Evolutionary conservation across 495 filamentous ascomycete genomes (phyloP), one percentile per base, ranked within the genome.

Genomic region (Daldinia bambusicola): DNA sequence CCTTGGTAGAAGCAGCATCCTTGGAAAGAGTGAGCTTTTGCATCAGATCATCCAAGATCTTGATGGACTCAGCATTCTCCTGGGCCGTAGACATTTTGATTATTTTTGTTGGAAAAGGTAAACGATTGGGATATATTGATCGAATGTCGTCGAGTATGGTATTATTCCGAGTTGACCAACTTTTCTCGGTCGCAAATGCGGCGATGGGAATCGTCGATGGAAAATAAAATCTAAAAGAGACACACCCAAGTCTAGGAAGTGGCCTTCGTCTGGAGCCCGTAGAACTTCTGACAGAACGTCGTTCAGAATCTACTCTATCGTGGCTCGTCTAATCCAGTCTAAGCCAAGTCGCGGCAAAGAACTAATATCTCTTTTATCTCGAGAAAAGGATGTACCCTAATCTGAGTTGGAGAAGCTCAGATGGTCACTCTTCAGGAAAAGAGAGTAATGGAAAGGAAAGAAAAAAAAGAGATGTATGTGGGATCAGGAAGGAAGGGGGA

Each of bases 1-100:
- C 80, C 80, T 85, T 85, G 72, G 80, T 74, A 58, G 80, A 79
- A 53, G 78, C 80, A 26, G 83, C 82, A 73, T 85, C 83, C 72
- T 84, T 84, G 73, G 83, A 82, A 74, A 85, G 71, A 70, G 79
- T 83, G 75, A 85, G 83, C 80, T 84, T 83, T 71, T 84, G 77
- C 80, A 85, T 82, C 50, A 85, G 78, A 67, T 85, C 83, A 45
- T 85, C 82, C 56, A 85, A 77, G 45, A 85, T 77, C 83, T 85
- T 83, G 76, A 80, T 58, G 76, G 82, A 84, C 77, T 82, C 66
- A 64, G 83, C 83, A 75, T 84, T 84, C 74, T 84, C 83, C 61
- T 73, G 61, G 22, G 70, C 70, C 26, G 77, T 66, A 60, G 80
- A 68, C 75, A 77, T 77, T 31, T 51, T 75, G 26, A n/a, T 30